Evolutionary conservation across 306 rosid species (phyloP), one percentile per base, ranked within the genome.

Genomic region (Cucurbita ficifolia): DNA sequence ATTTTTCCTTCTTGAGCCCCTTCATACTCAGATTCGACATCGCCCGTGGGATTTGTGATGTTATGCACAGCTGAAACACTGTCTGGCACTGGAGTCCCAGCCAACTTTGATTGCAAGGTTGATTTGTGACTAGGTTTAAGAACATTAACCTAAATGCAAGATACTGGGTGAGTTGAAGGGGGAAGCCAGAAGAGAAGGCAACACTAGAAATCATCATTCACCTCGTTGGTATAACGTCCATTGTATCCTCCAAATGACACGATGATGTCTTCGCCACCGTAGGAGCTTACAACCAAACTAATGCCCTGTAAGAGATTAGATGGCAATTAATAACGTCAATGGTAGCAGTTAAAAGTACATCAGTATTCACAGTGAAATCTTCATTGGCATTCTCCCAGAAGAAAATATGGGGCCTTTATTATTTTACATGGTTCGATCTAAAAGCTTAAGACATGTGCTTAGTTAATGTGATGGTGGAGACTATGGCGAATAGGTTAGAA

Each of bases 91-190:
- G 84, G 83, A 72, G 79, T 90, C 77, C 79, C 90, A 29, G 65
- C 79, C 81, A 84, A 80, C 82, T 88, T 88, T 62, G 96, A 79
- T 80, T 81, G 98, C 90, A 90, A 78, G 78, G 89, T 87, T 49
- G 91, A 90, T 84, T 87, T 92, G 85, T 88, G 96, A 88, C 98
- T 92, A 74, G 96, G 96, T 83, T 88, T 92, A 59, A 92, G 96
- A 83, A 90, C 88, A 56, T 85, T 83, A 76, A 90, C 91, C 98
- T 92, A 74, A 81, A 75, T 49, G 49, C 49, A 74, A 79, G 14
- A 84, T 76, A 24, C 60, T 56, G 24, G 7, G 58, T 70, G 57
- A 71, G 76, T 71, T 75, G 63, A 43, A 78, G 14, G 33, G 56
- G 78, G 48, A 55, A 53, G 82, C 60, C 53, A 51, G 76, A 35